Base-by-base conservation (phyloP, 2,329 filamentous ascomycete species). In the Penicillium sclerotiorum region DNA sequence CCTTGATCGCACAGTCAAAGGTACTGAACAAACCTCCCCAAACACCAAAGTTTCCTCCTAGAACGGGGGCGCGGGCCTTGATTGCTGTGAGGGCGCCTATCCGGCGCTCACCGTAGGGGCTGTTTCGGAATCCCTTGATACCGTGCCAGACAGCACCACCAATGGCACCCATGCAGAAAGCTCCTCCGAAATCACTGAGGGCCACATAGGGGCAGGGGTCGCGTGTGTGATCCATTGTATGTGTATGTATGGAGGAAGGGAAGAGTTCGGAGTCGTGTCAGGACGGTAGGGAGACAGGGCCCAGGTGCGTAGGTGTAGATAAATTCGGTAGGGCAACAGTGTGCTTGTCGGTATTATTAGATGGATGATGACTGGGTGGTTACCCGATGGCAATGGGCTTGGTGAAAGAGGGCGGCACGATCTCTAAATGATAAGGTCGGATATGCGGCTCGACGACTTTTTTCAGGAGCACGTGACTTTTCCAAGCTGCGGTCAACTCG, bases 131-230 rank as follows among this genome's bases (percentile, higher is more conserved):
- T 51, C 92, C 94, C 78, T 99, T 99, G 59, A 96, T 88, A 65
- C 92, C 92, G 77, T 96, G 93, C 93, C 93, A 96, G 71, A 96
- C 87, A 65, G 89, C 88, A 65, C 88, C 87, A 65, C 86, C 86
- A 61, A 90, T 87, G 55, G 85, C 90, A 64, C 93, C 93, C 93
- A 96, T 97, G 70, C 84, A 87, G 68, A 97, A 96, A 50, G 93
- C 94, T 76, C 94, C 94, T 57, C 94, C 94, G 71, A 97, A 97
- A 78, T 99, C 94, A 76, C 92, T 96, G 61, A 97, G 82, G 59
- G 94, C 89, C 68, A 97, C 92, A 87, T 88, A 97, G 49, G 94
- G 94, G 77, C 94, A 97, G 56, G 94, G 94, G 76, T 97, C 94
- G 78, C 94, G 84, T 58, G 89, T 88, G 81, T 97, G 94, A 85